phyloP scores from a whole-genome alignment of 805 yeast species.

The Lachancea quebecensis region DNA sequence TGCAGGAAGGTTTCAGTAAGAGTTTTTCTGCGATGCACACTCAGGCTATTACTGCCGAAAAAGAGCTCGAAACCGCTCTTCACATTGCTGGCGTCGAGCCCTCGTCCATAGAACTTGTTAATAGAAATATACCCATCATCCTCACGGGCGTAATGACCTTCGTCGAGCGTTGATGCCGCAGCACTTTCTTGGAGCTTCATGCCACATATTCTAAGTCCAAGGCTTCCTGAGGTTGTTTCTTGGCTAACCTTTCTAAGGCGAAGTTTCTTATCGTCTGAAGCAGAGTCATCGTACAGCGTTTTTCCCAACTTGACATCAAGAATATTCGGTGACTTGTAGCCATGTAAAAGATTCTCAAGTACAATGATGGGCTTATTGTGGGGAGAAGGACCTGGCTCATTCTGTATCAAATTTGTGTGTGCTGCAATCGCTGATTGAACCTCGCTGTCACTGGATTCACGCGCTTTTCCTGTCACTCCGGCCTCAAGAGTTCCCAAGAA shows the following conservation, averaged over 20 bases:
- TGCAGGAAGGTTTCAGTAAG: conserved; percentile 42
- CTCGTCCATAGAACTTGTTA: conserved; percentile 69
- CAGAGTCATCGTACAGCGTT: conserved; percentile 55
- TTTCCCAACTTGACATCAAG: conserved; percentile 82
- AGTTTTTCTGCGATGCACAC: conserved; percentile 28
- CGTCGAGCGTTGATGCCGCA: conserved; percentile 15
- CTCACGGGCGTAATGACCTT: conserved; percentile 13
- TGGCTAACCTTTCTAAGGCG: conserved; percentile 59
- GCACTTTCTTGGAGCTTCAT: conserved; percentile 48
- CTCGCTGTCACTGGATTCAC: not conserved
- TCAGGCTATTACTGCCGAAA: conserved; percentile 37
- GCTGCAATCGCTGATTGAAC: not conserved
- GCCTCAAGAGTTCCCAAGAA: conserved; percentile 26
- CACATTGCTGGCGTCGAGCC: conserved; percentile 39
- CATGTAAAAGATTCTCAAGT: conserved; percentile 59
- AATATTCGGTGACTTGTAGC: conserved; percentile 60
- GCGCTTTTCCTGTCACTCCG: conserved; percentile 11
- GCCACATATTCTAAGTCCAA: conserved; percentile 79
- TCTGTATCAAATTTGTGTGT: not conserved
- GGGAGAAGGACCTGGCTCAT: not conserved
- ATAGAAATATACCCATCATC: conserved; percentile 42
- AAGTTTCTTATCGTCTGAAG: conserved; percentile 50
- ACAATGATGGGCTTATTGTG: conserved; percentile 37
- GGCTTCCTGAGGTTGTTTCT: conserved; percentile 72
- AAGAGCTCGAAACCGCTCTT: conserved; percentile 39